Conservation (phyloP, 2,329 filamentous ascomycete species). For the Calonectria multiphialidica region DNA sequence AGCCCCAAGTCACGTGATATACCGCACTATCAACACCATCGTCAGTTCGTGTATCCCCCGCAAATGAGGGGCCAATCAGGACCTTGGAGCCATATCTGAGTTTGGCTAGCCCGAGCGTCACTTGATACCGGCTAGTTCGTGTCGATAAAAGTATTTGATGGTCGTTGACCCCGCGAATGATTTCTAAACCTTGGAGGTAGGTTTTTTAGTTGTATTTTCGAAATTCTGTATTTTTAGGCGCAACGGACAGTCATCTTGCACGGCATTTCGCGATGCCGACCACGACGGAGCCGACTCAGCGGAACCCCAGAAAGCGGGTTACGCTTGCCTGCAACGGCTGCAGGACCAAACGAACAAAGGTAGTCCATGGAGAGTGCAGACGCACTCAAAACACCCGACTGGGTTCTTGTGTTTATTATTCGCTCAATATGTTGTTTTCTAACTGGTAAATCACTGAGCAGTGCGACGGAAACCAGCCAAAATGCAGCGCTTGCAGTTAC, state of each 20-base stretch:
- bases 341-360: conserved; percentile 24
- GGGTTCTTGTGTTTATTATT: no score
- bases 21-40: background rate
- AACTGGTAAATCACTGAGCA: background rate
- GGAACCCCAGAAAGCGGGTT: conserved; percentile 11
- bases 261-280: background rate
- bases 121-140: background rate
- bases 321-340: conserved; percentile 28
- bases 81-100: background rate
- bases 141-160: conserved; percentile 2
- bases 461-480: conserved; percentile 27
- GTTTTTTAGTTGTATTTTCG: background rate
- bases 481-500: conserved; percentile 19
- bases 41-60: conserved; percentile 3
- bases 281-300: background rate
- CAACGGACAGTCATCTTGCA: background rate
- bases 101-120: background rate
- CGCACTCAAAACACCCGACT: background rate
- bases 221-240: background rate
- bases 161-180: background rate
- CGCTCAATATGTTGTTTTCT: background rate
- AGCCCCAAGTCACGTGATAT: background rate
- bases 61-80: background rate
- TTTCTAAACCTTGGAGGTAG: background rate
- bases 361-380: background rate